Conservation (phyloP, 2,329 filamentous ascomycete species). For the Westerdykella aurantiaca region DNA sequence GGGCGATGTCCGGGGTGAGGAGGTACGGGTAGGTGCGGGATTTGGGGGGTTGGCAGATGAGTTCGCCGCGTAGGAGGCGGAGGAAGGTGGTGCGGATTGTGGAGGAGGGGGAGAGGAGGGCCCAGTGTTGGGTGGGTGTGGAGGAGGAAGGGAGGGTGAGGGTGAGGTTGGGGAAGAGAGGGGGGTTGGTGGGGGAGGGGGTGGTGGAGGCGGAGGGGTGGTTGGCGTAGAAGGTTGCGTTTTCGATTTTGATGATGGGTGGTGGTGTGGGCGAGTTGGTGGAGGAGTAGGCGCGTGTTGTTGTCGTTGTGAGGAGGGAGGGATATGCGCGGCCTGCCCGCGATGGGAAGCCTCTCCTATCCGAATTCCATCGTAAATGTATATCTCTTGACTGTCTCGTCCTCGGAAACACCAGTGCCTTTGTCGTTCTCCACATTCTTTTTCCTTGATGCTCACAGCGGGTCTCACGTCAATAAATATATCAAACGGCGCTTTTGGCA, state of each 20-base stretch:
- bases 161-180: constrained; percentile 65
- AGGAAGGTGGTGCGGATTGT: constrained; percentile 78
- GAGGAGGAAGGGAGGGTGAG: constrained; percentile 62
- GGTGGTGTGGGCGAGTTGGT: constrained; percentile 1
- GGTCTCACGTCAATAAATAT: too few relatives aligned
- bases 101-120: constrained; percentile 72
- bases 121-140: constrained; percentile 61
- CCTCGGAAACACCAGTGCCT: too few relatives aligned
- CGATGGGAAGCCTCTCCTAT: too few relatives aligned
- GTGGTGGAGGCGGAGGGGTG: constrained; percentile 56
- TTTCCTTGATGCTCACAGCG: too few relatives aligned
- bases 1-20: constrained; percentile 54
- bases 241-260: constrained; percentile 36
- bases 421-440: too few relatives aligned
- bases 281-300: too few relatives aligned
- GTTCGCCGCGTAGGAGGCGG: constrained; percentile 67
- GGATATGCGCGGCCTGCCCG: too few relatives aligned
- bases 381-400: too few relatives aligned
- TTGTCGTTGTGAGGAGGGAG: too few relatives aligned
- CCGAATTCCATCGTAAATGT: too few relatives aligned
- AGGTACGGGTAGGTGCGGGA: constrained; percentile 77
- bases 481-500: background rate
- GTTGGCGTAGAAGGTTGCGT: constrained; percentile 77
- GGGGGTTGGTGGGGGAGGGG: constrained; percentile 50
- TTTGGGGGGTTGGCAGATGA: constrained; percentile 68